phyloP scores from a whole-genome alignment of 2,329 filamentous ascomycete genomes.

The Biscogniauxia sp. region DNA sequence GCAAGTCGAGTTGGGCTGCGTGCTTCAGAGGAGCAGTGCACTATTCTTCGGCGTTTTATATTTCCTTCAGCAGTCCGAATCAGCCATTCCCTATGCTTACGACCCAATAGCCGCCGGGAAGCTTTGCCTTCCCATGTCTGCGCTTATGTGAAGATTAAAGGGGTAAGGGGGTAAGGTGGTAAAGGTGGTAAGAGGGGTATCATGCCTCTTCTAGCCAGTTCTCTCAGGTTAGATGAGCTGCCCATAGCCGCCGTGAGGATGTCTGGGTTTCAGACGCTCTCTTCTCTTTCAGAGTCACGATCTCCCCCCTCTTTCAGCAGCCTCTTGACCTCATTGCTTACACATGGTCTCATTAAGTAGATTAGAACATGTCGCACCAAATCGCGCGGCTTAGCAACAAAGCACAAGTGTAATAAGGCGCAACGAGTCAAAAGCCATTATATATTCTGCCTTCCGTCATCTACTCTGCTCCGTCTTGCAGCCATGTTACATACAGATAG shows the following conservation, averaged over 20 bases:
- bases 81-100: neutral
- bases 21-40: neutral
- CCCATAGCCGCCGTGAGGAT: neutral
- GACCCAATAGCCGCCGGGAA: conserved; percentile 12
- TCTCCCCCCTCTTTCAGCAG: neutral
- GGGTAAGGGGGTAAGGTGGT: no score
- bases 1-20: neutral
- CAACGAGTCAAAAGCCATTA: conserved; percentile 7
- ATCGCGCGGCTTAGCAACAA: conserved; percentile 19
- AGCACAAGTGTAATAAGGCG: conserved; percentile 9
- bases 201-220: neutral
- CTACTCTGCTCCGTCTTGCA: conserved; percentile 5
- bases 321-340: neutral
- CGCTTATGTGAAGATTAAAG: neutral
- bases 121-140: neutral
- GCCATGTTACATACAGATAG: conserved; percentile 19
- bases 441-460: conserved; percentile 8
- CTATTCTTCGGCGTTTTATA: neutral
- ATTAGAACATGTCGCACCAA: conserved; percentile 18
- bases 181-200: neutral
- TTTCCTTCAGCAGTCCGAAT: neutral
- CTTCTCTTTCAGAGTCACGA: neutral
- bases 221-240: neutral
- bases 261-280: neutral
- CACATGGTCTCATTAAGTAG: conserved; percentile 2